Conservation (phyloP, 345 rosid genomes). For the Acer negundo region DNA sequence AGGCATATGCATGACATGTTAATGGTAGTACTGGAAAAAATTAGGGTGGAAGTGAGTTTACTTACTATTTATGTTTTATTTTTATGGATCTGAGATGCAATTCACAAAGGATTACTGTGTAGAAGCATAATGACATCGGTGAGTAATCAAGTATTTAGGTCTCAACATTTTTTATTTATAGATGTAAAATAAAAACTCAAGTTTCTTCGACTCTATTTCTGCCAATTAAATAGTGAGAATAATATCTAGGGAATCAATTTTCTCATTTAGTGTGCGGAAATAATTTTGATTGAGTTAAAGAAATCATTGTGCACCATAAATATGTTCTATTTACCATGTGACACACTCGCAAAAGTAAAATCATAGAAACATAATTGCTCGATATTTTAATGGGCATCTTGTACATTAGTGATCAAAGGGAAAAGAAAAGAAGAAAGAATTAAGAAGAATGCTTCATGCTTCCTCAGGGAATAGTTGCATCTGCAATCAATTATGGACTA, state of each 20-base stretch:
- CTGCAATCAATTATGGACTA: slow-evolving; percentile 91
- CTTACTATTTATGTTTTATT: not conserved
- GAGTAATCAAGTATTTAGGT: not conserved
- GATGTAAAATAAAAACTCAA: not conserved
- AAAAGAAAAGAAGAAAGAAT: not conserved
- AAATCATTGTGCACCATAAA: too few relatives aligned
- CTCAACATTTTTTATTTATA: not conserved
- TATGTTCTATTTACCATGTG: too few relatives aligned
- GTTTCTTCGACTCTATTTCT: not conserved
- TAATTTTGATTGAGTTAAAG: not conserved
- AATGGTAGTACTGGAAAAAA: not conserved
- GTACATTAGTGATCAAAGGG: not conserved
- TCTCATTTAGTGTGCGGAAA: not conserved
- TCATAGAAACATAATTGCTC: too few relatives aligned
- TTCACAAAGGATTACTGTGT: not conserved
- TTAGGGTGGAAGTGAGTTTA: not conserved
- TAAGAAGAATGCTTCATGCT: slow-evolving; percentile 5
- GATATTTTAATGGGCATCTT: not conserved
- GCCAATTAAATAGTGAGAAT: not conserved
- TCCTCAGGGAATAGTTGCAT: slow-evolving; percentile 77
- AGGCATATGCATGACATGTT: not conserved
- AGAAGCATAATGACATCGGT: not conserved
- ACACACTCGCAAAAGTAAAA: too few relatives aligned
- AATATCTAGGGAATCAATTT: not conserved
- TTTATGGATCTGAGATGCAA: not conserved